Conservation (phyloP, 345 rosid genomes). For the Bruguiera gymnorhiza region DNA sequence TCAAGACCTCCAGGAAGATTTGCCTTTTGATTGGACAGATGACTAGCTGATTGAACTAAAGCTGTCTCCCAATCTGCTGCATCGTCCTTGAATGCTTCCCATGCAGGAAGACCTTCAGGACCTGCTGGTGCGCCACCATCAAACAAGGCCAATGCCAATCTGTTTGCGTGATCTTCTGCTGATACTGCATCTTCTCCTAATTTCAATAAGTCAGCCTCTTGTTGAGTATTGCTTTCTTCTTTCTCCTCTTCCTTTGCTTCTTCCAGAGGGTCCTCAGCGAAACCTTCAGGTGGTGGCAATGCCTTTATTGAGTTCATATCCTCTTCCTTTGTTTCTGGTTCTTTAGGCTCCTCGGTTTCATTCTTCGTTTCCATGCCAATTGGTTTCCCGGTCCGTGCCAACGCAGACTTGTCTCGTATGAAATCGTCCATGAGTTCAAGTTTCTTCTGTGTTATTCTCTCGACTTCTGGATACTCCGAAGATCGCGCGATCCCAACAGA, state of each 20-base stretch:
- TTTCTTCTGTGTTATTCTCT: constrained; percentile 69
- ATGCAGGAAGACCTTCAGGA: constrained; percentile 26
- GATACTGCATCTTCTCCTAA: constrained; percentile 41
- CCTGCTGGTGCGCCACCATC: constrained; percentile 34
- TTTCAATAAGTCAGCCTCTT: constrained; percentile 58
- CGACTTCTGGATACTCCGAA: constrained; percentile 78
- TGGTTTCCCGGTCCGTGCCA: constrained; percentile 28
- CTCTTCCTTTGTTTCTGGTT: constrained; percentile 27
- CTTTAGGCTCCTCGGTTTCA: constrained; percentile 27
- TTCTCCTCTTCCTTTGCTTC: constrained; percentile 22
- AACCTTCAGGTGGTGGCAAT: constrained; percentile 51
- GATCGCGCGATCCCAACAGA: constrained; percentile 57
- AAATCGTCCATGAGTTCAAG: constrained; percentile 81
- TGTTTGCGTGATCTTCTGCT: constrained; percentile 40
- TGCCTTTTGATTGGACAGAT: constrained; percentile 34
- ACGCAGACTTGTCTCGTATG: constrained; percentile 59
- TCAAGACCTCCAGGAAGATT: constrained; percentile 52
- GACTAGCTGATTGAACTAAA: constrained; percentile 62
- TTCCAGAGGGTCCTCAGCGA: constrained; percentile 22
- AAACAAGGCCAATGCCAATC: constrained; percentile 61
- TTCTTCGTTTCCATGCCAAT: constrained; percentile 16
- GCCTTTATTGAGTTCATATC: constrained; percentile 57
- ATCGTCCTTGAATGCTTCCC: constrained; percentile 69
- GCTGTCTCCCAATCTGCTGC: constrained; percentile 71
- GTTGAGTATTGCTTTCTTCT: constrained; percentile 9